Percentiles rank a stretch among this genome's conserved stretches.
Conservation (phyloP, 768 basidiomycete genomes). For the Tubosaeta sp. region DNA sequence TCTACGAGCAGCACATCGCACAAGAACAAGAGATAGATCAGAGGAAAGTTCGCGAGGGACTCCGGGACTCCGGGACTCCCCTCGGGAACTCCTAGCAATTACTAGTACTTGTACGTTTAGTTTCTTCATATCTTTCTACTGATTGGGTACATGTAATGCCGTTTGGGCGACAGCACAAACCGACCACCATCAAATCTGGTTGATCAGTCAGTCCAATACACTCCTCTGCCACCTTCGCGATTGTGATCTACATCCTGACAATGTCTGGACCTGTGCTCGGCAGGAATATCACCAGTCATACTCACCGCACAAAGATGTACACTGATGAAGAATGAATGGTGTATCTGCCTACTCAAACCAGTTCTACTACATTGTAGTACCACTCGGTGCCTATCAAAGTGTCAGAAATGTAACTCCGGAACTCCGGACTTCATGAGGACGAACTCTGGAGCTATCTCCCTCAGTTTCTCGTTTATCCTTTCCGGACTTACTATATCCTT, state of each 20-base stretch:
- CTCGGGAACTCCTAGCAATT: slow-evolving; percentile 1
- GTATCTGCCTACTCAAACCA: neutral
- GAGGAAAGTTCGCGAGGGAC: neutral
- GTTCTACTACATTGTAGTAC: neutral
- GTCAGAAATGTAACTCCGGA: too few relatives aligned
- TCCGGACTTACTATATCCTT: too few relatives aligned
- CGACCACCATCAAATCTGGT: slow-evolving; percentile 1
- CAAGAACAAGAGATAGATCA: slow-evolving; percentile 3
- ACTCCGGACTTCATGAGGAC: too few relatives aligned
- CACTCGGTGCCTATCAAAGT: neutral
- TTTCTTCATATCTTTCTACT: neutral
- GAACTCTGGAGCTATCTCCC: too few relatives aligned
- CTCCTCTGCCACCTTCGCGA: slow-evolving; percentile 7
- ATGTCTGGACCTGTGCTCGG: neutral
- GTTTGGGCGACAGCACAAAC: slow-evolving; percentile 10
- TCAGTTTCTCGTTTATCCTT: too few relatives aligned
- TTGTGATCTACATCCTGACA: neutral
- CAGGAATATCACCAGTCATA: neutral
- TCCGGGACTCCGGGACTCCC: neutral
- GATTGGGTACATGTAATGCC: neutral
- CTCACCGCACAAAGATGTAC: neutral
- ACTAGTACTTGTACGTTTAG: neutral
- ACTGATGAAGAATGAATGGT: neutral
- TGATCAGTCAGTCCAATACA: slow-evolving; percentile 1
- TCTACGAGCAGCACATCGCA: neutral